phyloP scores from a whole-genome alignment of 2,329 filamentous ascomycete species.

The Talaromyces piceae region DNA sequence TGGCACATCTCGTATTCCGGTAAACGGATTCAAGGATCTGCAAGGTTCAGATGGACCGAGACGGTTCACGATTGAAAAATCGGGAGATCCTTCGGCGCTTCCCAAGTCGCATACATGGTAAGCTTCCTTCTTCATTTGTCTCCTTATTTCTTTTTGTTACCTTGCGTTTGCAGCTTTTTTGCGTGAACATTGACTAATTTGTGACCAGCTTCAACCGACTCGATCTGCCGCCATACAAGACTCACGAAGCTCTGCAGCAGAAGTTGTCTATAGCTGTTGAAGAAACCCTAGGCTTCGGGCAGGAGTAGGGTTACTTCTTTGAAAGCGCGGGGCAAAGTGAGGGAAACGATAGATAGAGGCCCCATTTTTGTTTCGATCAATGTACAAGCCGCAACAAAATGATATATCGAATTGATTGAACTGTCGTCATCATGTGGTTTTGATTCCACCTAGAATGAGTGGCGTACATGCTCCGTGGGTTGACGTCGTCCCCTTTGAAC shows the following conservation, averaged over 20 bases:
- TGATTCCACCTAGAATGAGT: not conserved
- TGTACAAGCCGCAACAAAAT: not conserved
- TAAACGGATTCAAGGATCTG: conserved; percentile 98
- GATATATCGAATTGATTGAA: too few relatives aligned
- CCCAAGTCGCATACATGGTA: conserved; percentile 98
- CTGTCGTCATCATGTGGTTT: too few relatives aligned
- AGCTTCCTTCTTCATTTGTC: conserved; percentile 27
- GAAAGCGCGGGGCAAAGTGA: not conserved
- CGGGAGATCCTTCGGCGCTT: conserved; percentile 79
- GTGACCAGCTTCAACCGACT: conserved; percentile 91
- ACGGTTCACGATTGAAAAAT: conserved; percentile 96
- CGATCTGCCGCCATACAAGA: conserved; percentile 90
- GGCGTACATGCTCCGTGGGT: too few relatives aligned
- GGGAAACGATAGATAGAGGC: not conserved
- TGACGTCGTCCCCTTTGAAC: too few relatives aligned
- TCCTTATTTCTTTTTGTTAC: not conserved
- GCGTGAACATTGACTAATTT: not conserved
- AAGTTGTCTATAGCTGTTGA: conserved; percentile 97
- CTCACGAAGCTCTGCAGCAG: conserved; percentile 70
- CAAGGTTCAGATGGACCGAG: conserved; percentile 94
- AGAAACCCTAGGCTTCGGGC: conserved; percentile 97
- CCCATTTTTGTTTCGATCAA: not conserved
- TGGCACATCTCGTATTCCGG: conserved; percentile 92
- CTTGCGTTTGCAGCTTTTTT: not conserved
- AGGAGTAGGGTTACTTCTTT: conserved; percentile 76